phyloP scores from a whole-genome alignment of 2,329 filamentous ascomycete genomes.

The Macroventuria anomochaeta region DNA sequence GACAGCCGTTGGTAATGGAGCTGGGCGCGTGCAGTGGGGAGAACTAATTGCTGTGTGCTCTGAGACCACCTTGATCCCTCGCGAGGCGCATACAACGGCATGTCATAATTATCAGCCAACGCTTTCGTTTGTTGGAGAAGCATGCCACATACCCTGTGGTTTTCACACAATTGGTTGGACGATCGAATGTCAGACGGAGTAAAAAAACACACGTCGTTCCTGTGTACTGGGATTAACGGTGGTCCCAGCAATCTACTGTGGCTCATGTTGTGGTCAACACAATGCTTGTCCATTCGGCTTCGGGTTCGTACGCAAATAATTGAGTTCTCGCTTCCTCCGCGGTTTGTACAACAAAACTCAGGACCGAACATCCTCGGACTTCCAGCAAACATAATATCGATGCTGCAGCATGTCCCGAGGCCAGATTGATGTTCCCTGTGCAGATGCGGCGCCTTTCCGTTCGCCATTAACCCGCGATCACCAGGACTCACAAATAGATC shows the following conservation, averaged over 20 bases:
- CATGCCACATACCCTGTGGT: background rate
- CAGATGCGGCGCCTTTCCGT: conserved; percentile 14
- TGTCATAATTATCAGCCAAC: conserved; percentile 27
- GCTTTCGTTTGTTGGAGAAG: conserved; percentile 1
- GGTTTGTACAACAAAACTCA: conserved; percentile 18
- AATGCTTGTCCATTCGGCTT: conserved; percentile 29
- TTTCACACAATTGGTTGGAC: conserved; percentile 12
- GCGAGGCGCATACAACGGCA: conserved; percentile 9
- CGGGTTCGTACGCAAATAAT: conserved; percentile 19
- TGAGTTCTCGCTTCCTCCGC: conserved; percentile 4
- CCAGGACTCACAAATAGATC: background rate
- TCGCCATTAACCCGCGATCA: conserved; percentile 11
- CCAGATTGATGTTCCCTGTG: conserved; percentile 21
- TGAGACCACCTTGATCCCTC: conserved; percentile 1
- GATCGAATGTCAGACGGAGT: conserved; percentile 36
- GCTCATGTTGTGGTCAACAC: conserved; percentile 40
- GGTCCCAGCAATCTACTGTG: conserved; percentile 45
- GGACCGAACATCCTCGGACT: conserved; percentile 19
- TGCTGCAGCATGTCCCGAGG: conserved; percentile 22
- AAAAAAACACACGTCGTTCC: conserved; percentile 33
- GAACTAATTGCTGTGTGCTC: background rate
- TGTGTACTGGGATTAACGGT: conserved; percentile 46
- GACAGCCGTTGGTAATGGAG: conserved; percentile 8
- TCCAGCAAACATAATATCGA: conserved; percentile 18
- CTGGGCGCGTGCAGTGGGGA: background rate